Percentiles rank a stretch among this genome's conserved stretches.
Evolutionary conservation across 2,329 filamentous ascomycete species (phyloP).

Genomic region (Bisporella sp.): DNA sequence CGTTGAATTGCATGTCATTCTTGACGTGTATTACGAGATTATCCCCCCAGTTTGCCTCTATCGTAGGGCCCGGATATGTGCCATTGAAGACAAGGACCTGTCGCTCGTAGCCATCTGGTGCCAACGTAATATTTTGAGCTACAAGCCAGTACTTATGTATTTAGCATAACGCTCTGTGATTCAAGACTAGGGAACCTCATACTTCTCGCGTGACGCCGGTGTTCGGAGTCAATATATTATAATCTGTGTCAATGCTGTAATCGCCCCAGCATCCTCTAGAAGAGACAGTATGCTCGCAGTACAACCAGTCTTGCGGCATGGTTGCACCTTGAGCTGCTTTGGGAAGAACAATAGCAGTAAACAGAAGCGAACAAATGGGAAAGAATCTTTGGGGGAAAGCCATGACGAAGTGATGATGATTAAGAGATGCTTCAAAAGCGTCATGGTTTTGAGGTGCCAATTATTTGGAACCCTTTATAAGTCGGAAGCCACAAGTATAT

Average conservation of each 20-base stretch:
- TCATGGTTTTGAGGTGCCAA: too few species aligned
- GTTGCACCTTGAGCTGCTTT: too few species aligned
- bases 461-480: too few species aligned
- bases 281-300: too few species aligned
- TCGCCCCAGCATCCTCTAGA: constrained; percentile 26
- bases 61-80: constrained; percentile 30
- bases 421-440: too few species aligned
- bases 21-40: constrained; percentile 28
- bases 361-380: too few species aligned
- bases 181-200: background rate
- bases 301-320: too few species aligned
- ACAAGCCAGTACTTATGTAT: constrained; percentile 23
- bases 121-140: constrained; percentile 19
- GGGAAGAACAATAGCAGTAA: too few species aligned
- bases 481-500: too few species aligned
- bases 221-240: constrained; percentile 22
- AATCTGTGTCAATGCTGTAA: constrained; percentile 26
- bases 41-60: constrained; percentile 29
- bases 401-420: too few species aligned
- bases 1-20: constrained; percentile 32
- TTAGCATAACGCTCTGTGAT: constrained; percentile 1
- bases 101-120: constrained; percentile 32
- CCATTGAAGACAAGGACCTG: constrained; percentile 46
- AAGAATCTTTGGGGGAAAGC: too few species aligned
- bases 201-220: constrained; percentile 29